Conservation (phyloP, 129 eudicot species). For the Saposhnikovia divaricata region DNA sequence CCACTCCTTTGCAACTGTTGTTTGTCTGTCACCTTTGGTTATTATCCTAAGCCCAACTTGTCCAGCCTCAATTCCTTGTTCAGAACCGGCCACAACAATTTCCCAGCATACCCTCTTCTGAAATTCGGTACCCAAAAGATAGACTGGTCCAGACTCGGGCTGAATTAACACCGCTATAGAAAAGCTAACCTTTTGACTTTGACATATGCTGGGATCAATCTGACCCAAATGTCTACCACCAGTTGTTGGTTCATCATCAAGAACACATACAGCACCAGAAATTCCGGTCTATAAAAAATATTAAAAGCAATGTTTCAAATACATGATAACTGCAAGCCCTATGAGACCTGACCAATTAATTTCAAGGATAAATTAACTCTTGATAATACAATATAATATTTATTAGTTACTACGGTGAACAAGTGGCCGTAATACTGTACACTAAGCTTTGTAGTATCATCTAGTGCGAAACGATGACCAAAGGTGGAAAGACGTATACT, state of each 20-base stretch:
- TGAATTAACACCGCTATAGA: conserved; percentile 85
- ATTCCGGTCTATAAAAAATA: conserved; percentile 62
- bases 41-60: conserved; percentile 91
- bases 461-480: neutral
- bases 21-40: conserved; percentile 86
- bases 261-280: conserved; percentile 88
- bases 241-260: conserved; percentile 92
- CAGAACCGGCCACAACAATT: conserved; percentile 93
- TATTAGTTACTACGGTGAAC: neutral
- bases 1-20: conserved; percentile 88
- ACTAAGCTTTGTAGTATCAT: neutral
- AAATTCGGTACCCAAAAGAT: conserved; percentile 89
- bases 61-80: conserved; percentile 98
- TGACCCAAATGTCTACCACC: conserved; percentile 87
- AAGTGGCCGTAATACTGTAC: neutral
- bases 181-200: conserved; percentile 73
- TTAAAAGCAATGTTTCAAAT: conserved; percentile 8
- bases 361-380: neutral
- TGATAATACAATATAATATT: neutral
- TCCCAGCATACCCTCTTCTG: conserved; percentile 86
- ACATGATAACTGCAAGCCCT: neutral
- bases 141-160: conserved; percentile 96
- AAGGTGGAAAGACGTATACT: neutral
- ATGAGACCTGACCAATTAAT: neutral
- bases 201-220: conserved; percentile 67